Evolutionary conservation across 345 rosid species (phyloP), one percentile per base, ranked within the genome.

Genomic region (Brassica juncea): DNA sequence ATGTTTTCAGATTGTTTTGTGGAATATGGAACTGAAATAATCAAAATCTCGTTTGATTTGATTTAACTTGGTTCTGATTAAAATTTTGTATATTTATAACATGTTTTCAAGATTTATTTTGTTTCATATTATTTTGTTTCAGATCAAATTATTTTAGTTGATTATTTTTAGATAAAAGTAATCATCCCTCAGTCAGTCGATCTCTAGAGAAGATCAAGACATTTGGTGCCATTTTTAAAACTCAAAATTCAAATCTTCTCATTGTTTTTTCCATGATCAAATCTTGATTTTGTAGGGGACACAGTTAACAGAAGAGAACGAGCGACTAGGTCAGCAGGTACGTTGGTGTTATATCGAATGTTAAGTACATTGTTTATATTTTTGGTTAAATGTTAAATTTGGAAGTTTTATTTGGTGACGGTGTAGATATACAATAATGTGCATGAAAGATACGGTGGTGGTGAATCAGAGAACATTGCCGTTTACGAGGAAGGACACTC

Each of bases 401-500:
- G 66, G 9, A 70, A 21, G 1, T 19, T 52, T 34, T 8, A 14
- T 54, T 58, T 73, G 55, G 76, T 54, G 16, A 66, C 19, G 35
- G 47, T 70, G 72, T 70, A 80, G 80, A 75, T 80, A 65, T 44
- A 3, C 60, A 64, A 42, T 21, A 39, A 70, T 30, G 75, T 74
- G 55, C 32, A 70, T 30, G 76, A 70, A 35, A 37, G 7, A 31
- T 0, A 27, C 52, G 76, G 76, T 55, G 72, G 54, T 70, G 73
- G 79, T 9, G 89, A 80, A 61, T 85, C 86, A 1, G 97, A 84
- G 44, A 85, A 83, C 73, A 55, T 77, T 47, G 70, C 87, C 37
- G 39, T 82, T 9, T 78, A 62, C 8, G 93, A 91, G 76, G 97
- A 89, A 80, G 90, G 95, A 10, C 87, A 86, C 66, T 95, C 98